A percentile compares a stretch with the other conserved stretches of the same genome.
These are phyloP conservation scores for Iris macrosiphon DNA, from an alignment of 106 monocot genomes.

Conservation along the genomic window DNA sequence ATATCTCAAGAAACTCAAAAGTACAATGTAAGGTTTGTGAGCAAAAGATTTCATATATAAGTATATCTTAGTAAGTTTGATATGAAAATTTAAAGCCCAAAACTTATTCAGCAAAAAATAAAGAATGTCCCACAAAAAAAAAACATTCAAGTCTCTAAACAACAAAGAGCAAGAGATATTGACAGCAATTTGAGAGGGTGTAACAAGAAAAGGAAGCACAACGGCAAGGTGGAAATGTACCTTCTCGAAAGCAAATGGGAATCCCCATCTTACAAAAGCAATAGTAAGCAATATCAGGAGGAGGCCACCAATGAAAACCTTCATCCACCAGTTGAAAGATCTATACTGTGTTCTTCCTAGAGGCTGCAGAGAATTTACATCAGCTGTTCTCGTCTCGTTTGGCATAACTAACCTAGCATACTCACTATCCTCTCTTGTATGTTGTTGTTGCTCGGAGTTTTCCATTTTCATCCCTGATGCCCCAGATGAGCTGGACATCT, in stretches of 20 bases:
- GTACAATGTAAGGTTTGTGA: too few relatives aligned
- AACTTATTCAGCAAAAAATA: too few relatives aligned
- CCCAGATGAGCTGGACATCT: constrained; percentile 35
- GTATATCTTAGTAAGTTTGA: too few relatives aligned
- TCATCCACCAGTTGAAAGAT: constrained; percentile 51
- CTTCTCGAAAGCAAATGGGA: constrained; percentile 73
- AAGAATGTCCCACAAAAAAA: too few relatives aligned
- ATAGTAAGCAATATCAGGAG: constrained; percentile 24
- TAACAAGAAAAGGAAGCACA: too few relatives aligned
- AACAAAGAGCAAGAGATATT: too few relatives aligned
- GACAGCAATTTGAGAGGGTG: too few relatives aligned
- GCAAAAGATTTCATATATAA: too few relatives aligned
- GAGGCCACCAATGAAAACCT: constrained; percentile 33
- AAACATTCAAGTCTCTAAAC: too few relatives aligned
- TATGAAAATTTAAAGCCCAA: not conserved
- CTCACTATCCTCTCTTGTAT: constrained; percentile 44
- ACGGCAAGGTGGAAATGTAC: too few relatives aligned
- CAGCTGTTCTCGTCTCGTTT: constrained; percentile 16
- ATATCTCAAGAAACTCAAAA: too few relatives aligned
- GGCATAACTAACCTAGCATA: constrained; percentile 53
- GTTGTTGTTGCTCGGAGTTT: constrained; percentile 26
- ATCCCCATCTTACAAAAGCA: constrained; percentile 54
- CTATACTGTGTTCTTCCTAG: constrained; percentile 5
- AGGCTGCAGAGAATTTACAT: constrained; percentile 13
- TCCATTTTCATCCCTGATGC: constrained; percentile 20